Evolutionary conservation across 345 rosid species (phyloP).

Genomic region (Brassica juncea): DNA sequence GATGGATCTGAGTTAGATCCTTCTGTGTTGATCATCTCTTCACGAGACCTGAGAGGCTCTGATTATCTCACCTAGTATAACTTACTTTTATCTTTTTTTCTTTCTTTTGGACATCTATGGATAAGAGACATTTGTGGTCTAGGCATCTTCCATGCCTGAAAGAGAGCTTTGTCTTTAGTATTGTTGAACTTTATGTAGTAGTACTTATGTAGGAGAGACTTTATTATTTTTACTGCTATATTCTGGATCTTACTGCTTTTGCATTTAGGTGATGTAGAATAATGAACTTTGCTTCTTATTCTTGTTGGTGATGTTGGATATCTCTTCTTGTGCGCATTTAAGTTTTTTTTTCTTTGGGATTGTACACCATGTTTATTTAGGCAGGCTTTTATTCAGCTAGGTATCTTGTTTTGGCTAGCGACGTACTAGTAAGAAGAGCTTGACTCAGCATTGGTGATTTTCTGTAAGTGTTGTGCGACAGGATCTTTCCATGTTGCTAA

Average conservation of each 20-base stretch:
- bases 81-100: constrained; percentile 33
- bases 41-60: constrained; percentile 34
- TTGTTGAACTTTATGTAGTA: constrained; percentile 45
- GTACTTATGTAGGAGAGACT: constrained; percentile 42
- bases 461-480: constrained; percentile 34
- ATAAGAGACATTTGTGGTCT: constrained; percentile 50
- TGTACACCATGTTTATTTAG: constrained; percentile 20
- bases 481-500: constrained; percentile 21
- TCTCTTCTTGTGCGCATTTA: constrained; percentile 13
- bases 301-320: constrained; percentile 30
- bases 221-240: constrained; percentile 29
- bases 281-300: constrained; percentile 23
- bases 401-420: constrained; percentile 30
- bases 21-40: constrained; percentile 20
- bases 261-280: constrained; percentile 32
- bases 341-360: constrained; percentile 4
- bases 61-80: constrained; percentile 39
- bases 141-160: constrained; percentile 53
- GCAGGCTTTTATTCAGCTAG: constrained; percentile 25
- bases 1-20: constrained; percentile 91
- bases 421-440: constrained; percentile 5
- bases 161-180: constrained; percentile 50
- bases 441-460: constrained; percentile 22
- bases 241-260: constrained; percentile 28
- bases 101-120: constrained; percentile 48